Evolutionary conservation across 371 early-diverging fungal genomes (phyloP).

Genomic region (Lichtheimia ornata): DNA sequence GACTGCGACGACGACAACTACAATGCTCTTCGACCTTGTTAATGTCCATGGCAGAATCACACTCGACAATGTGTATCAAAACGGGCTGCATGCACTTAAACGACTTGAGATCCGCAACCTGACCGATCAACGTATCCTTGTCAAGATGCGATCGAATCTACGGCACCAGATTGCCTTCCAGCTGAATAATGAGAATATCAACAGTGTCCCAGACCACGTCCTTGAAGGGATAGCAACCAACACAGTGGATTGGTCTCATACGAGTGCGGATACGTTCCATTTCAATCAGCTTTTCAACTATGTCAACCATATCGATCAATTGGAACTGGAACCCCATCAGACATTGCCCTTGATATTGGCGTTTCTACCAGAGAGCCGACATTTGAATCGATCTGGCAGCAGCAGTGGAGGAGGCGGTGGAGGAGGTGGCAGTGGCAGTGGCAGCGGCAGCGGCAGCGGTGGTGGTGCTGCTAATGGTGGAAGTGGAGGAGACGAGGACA

Average conservation of each 20-base stretch:
- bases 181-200: constrained; percentile 81
- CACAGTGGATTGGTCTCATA: constrained; percentile 59
- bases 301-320: constrained; percentile 81
- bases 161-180: constrained; percentile 87
- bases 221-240: constrained; percentile 51
- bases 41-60: constrained; percentile 59
- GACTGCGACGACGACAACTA: background rate
- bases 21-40: constrained; percentile 56
- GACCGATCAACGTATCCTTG: constrained; percentile 55
- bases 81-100: constrained; percentile 81
- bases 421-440: too few relatives aligned
- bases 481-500: constrained; percentile 8
- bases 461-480: too few relatives aligned
- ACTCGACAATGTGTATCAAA: constrained; percentile 77
- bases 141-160: constrained; percentile 83
- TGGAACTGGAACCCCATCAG: constrained; percentile 66
- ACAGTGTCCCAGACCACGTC: constrained; percentile 24
- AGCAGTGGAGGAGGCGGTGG: too few relatives aligned
- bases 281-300: constrained; percentile 90
- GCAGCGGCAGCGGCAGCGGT: too few relatives aligned
- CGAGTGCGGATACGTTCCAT: constrained; percentile 52
- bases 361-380: constrained; percentile 65
- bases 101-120: constrained; percentile 75
- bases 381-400: too few relatives aligned
- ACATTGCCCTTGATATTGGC: constrained; percentile 70